Base-by-base conservation (phyloP, 2,329 filamentous ascomycete species). In the Helicocarpus griseus region DNA sequence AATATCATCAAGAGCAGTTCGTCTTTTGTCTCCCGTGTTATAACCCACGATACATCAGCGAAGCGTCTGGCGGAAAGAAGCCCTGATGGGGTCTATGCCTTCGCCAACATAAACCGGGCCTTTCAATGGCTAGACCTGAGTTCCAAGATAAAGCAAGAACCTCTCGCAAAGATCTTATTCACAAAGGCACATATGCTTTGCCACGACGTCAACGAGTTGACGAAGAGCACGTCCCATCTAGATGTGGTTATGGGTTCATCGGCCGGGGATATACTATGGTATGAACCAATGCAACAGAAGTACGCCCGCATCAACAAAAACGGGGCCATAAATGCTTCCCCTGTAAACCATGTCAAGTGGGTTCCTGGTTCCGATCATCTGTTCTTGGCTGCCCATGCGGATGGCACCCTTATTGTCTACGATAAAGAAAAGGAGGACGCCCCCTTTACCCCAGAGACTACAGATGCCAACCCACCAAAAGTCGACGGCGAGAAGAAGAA, bases 1-100 rank as follows among this genome's bases (percentile, higher is more conserved):
- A 97, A 94, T 68, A 93, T 98, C 68, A 84, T 91, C 49, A 98
- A 98, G 76, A 97, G 89, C 72, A 97, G 95, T 69, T 98, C 93
- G 8, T 95, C 91, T 0, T 98, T 96, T 65, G 93, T 98, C 28
- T 96, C 91, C n/a, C 77, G 93, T 50, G 91, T 96, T 29, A 95
- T 97, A 57, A 84, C 89, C 14, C 87, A 95, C 62, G 93, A 98
- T 61, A 77, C 78, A 4, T 69, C 94, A 50, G 77, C 79, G 21
- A 95, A 93, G 69, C 83, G 87, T 57, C 69, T 97, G 56, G 79
- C 81, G 46, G 93, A 97, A 29, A 83, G 88, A 56, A 81, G 83
- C 11, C 76, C 77, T 2, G 87, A 93, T 56, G 90, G 89, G 1
- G 69, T 93, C 3, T 95, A 93, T 69, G 87, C 86, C 2, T 97